Conservation (phyloP, 352 stramenopile species). For the Elongisporangium undulatum region DNA sequence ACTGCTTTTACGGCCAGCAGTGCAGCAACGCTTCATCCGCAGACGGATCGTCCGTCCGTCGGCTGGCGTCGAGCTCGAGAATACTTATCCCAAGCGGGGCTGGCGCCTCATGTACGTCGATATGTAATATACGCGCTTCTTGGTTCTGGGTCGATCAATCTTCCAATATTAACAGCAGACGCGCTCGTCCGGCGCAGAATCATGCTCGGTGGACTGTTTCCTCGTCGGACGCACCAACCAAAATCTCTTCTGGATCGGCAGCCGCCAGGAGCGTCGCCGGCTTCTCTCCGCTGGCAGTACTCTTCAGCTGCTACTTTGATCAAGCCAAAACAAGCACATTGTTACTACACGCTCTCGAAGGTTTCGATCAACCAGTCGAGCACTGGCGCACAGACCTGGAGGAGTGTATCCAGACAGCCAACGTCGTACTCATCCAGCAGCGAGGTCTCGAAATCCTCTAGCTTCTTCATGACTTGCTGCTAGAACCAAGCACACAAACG, state of each 20-base stretch:
- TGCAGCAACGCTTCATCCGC: neutral
- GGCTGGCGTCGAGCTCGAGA: constrained; percentile 1
- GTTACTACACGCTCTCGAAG: neutral
- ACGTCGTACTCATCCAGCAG: constrained; percentile 86
- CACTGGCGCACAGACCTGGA: constrained; percentile 35
- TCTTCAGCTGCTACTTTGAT: constrained; percentile 54
- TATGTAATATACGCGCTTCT: constrained; percentile 5
- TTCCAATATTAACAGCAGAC: constrained; percentile 7
- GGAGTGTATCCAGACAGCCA: constrained; percentile 73
- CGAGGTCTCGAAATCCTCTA: constrained; percentile 87
- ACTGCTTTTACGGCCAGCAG: neutral
- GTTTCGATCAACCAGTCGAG: neutral
- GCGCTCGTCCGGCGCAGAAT: constrained; percentile 5
- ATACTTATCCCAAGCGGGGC: constrained; percentile 4
- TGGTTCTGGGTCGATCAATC: constrained; percentile 3
- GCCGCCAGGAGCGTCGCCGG: constrained; percentile 26
- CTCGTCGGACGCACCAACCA: constrained; percentile 38
- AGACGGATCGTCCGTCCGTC: neutral
- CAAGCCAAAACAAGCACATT: constrained; percentile 1
- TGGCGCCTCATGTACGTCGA: constrained; percentile 12
- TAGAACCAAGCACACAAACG: constrained; percentile 22
- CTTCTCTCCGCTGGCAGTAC: constrained; percentile 38
- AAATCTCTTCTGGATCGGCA: constrained; percentile 51
- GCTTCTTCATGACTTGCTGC: constrained; percentile 85
- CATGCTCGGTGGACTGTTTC: constrained; percentile 27